phyloP scores from a whole-genome alignment of 2,329 filamentous ascomycete genomes.

The Phialophora macrospora region DNA sequence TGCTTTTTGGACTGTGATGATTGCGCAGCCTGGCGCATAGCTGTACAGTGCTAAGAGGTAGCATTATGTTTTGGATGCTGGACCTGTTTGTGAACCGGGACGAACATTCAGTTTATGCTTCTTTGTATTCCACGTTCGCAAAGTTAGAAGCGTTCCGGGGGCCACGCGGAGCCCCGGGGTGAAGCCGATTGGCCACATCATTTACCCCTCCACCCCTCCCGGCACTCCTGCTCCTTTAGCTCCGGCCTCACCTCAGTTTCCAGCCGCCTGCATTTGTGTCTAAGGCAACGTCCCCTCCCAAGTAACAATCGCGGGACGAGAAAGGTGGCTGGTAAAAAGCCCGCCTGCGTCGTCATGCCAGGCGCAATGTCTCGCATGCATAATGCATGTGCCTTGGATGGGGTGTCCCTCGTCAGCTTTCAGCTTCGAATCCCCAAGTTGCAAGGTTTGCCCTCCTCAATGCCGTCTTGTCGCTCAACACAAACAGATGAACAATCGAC shows the following conservation, averaged over 20 bases:
- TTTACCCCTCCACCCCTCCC: not conserved
- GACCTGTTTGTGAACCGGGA: not conserved
- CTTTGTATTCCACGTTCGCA: not conserved
- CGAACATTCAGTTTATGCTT: not conserved
- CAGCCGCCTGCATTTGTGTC: slow-evolving; percentile 17
- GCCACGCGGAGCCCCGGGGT: not conserved
- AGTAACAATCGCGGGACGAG: not conserved
- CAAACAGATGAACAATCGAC: not conserved
- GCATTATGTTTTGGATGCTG: not conserved
- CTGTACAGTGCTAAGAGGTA: not conserved
- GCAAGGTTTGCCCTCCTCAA: not conserved
- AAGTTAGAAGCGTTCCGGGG: not conserved
- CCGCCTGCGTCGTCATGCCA: slow-evolving; percentile 14
- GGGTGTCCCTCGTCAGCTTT: slow-evolving; percentile 7
- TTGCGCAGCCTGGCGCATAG: not conserved
- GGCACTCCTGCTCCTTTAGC: not conserved
- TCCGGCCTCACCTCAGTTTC: not conserved
- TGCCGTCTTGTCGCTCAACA: not conserved
- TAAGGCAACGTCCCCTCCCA: not conserved
- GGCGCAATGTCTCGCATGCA: slow-evolving; percentile 13
- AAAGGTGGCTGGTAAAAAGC: slow-evolving; percentile 11
- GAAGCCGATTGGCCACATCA: not conserved
- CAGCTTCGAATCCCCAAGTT: slow-evolving; percentile 1
- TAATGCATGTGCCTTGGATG: slow-evolving; percentile 15
- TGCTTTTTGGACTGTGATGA: not conserved